Evolutionary conservation across 768 basidiomycete genomes (phyloP), one percentile per base, ranked within the genome.

Genomic region (Podaxis pistillaris): DNA sequence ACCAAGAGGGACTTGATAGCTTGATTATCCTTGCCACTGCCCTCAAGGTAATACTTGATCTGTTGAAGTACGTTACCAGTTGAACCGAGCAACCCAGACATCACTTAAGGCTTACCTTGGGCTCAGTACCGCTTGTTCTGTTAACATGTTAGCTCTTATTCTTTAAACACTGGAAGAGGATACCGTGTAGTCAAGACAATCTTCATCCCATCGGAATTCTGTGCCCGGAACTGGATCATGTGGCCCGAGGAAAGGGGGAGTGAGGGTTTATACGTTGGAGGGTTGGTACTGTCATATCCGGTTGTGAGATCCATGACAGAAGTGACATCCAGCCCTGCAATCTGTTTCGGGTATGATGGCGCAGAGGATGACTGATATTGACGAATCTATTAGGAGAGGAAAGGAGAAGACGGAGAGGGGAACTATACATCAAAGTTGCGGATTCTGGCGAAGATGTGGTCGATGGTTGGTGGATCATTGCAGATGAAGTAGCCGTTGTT

Each of bases 31-130:
- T 71, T 77, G 0, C 92, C 91, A 54, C 78, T 83, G 11, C 91
- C 94, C 76, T 96, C 94, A 30, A 95, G 77, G 69, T 96, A 96
- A 72, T 90, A 93, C 71, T 96, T 96, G 75, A 94, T 91, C 90
- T 82, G 51, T n/a, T 33, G 49, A 49, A 55, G 15, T 26, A 26
- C n/a, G 30, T 33, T 24, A 37, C 24, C 52, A 51, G 49, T 58
- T 33, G 36, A 19, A 11, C 36, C 24, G 6, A 2, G 58, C 36
- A 22, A 62, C 24, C 52, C 4, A 7, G 6, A 17, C 30, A 12
- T 33, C 30, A 26, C 28, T 13, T 33, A 15, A n/a, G 36, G 62
- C 64, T 36, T 68, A 90, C 91, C 85, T 95, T 95, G 0, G 93
- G 93, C 68, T 95, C 93, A 13, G 94, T 96, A 19, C 94, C 94